Conservation (phyloP, 805 yeast genomes). For the Jamesozyma gamospora region DNA sequence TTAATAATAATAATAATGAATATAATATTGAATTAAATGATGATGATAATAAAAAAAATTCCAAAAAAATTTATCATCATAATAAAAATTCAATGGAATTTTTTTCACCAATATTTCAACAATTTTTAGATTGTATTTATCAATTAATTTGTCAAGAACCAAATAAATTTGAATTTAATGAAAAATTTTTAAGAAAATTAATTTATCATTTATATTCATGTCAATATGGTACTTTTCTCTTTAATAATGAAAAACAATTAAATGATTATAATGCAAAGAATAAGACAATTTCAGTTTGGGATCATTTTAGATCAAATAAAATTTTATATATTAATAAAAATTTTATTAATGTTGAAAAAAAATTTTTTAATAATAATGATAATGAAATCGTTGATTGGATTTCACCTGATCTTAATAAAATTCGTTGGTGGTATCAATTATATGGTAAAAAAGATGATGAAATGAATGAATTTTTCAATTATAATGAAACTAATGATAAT, state of each 20-base stretch:
- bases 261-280: conserved; percentile 32
- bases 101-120: conserved; percentile 90
- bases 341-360: conserved; percentile 23
- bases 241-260: conserved; percentile 62
- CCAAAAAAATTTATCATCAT: not conserved
- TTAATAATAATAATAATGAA: not conserved
- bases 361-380: conserved; percentile 12
- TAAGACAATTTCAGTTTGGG: conserved; percentile 80
- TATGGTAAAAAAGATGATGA: conserved; percentile 69
- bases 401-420: conserved; percentile 40
- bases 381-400: conserved; percentile 35
- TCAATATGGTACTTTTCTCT: conserved; percentile 86
- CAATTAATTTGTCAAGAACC: conserved; percentile 71
- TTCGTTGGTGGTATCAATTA: conserved; percentile 82
- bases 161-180: conserved; percentile 71
- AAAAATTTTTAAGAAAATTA: conserved; percentile 72
- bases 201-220: conserved; percentile 86
- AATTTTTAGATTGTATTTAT: conserved; percentile 81
- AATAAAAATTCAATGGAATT: conserved; percentile 32
- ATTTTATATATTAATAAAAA: conserved; percentile 53
- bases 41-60: not conserved
- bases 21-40: not conserved
- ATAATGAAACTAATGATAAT: not conserved
- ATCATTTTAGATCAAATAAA: conserved; percentile 71
- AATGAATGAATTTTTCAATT: not conserved